phyloP scores from a whole-genome alignment of 1,139 yeast species.

The Diutina neorugosa region DNA sequence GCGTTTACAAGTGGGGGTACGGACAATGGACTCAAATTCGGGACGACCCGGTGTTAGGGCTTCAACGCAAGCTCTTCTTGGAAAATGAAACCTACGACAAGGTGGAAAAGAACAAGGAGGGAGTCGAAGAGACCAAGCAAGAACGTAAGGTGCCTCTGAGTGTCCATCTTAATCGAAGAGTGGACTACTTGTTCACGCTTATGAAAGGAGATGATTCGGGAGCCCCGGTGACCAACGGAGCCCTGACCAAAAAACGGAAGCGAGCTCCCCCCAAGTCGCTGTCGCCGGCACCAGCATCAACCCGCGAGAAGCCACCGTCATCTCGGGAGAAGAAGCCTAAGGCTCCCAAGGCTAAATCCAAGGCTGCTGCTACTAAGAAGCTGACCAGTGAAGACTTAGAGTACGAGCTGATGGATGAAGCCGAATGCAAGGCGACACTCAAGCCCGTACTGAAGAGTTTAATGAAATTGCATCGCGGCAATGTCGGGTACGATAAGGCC shows the following conservation, averaged over 20 bases:
- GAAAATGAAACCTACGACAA: slow-evolving; percentile 12
- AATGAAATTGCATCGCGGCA: slow-evolving; percentile 65
- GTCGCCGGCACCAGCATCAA: slow-evolving; percentile 7
- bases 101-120: slow-evolving; percentile 19
- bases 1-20: slow-evolving; percentile 86
- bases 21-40: slow-evolving; percentile 93
- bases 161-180: slow-evolving; percentile 87
- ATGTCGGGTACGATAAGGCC: slow-evolving; percentile 68
- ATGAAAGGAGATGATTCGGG: slow-evolving; percentile 43
- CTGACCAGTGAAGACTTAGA: slow-evolving; percentile 23
- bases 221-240: slow-evolving; percentile 4
- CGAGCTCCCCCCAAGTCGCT: slow-evolving; percentile 11
- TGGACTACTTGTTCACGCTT: slow-evolving; percentile 67
- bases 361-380: slow-evolving; percentile 1
- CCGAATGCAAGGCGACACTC: slow-evolving; percentile 49
- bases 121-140: neutral
- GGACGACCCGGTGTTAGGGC: slow-evolving; percentile 86
- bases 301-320: neutral
- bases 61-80: slow-evolving; percentile 73
- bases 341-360: slow-evolving; percentile 5
- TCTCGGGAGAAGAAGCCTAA: slow-evolving; percentile 7
- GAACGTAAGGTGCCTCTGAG: slow-evolving; percentile 67
- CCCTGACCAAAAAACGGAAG: slow-evolving; percentile 6
- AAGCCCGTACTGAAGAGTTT: slow-evolving; percentile 69
- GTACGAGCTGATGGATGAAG: slow-evolving; percentile 77